Base-by-base conservation (phyloP, 2,329 filamentous ascomycete genomes). In the Curvularia verruculosa region DNA sequence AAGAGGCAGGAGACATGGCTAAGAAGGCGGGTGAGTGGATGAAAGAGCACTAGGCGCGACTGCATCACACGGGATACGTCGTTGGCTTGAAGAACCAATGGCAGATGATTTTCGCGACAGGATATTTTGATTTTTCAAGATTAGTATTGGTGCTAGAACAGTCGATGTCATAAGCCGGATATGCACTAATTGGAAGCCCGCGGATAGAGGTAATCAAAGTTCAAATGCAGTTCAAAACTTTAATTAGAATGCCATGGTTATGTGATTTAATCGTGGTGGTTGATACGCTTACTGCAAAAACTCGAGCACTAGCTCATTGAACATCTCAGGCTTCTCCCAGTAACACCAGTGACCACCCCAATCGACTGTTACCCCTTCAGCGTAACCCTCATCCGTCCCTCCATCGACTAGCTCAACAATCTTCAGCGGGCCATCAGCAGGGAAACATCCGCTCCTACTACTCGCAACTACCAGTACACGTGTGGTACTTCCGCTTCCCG, bases 21-120 rank as follows among this genome's bases (percentile, higher is more conserved):
- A 72, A 74, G 71, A 69, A 72, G 57, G 78, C 76, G 5, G 77
- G 76, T 2, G 72, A 75, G 52, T 80, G 74, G 74, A 13, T 73
- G 49, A 61, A 34, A 13, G 52, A 39, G 31, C 23, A 26, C 2
- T 15, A 2, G 4, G 28, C 18, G 29, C 24, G n/a, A 1, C 2
- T 5, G 12, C 7, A n/a, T 26, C 1, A 12, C n/a, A 2, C 5
- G 5, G 5, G 5, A 8, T 24, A 4, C 5, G 5, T 10, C 6
- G 12, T 36, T 36, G 15, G 15, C 15, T 36, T 8, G 2, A 7
- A 36, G 2, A 7, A n/a, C 34, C 7, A 2, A 9, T 12, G 28
- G 23, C 3, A 13, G 18, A 40, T 2, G 37, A 21, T 1, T 15
- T 43, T 13, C 15, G 7, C n/a, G n/a, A 1, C 2, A 9, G 13